These are phyloP conservation scores for Aspergillus eucalypticola DNA, from an alignment of 2,329 filamentous ascomycete species.

Conservation along the genomic window DNA sequence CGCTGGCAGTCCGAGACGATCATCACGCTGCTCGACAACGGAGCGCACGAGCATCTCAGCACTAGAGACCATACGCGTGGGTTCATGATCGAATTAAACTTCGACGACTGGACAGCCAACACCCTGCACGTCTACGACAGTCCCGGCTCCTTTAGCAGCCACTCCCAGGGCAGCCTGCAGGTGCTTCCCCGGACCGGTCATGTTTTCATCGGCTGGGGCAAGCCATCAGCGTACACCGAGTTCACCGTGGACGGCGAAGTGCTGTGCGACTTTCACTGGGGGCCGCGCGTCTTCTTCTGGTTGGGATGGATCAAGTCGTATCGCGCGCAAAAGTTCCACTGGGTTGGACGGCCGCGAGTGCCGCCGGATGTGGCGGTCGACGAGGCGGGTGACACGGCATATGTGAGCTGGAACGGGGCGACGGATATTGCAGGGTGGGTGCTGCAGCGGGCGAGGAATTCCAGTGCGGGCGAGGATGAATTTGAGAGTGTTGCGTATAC, in stretches of 20 bases:
- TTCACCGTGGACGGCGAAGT: constrained; percentile 31
- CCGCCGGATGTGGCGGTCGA: constrained; percentile 25
- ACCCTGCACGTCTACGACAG: constrained; percentile 33
- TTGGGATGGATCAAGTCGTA: constrained; percentile 57
- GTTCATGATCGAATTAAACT: constrained; percentile 37
- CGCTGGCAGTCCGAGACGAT: constrained; percentile 27
- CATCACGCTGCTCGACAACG: constrained; percentile 31
- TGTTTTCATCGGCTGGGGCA: constrained; percentile 54
- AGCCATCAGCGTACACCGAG: constrained; percentile 53
- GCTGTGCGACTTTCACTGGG: constrained; percentile 34
- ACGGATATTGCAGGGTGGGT: constrained; percentile 36
- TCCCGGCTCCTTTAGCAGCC: constrained; percentile 14
- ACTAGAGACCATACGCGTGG: constrained; percentile 21
- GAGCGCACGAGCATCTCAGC: constrained; percentile 20
- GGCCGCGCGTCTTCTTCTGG: constrained; percentile 48
- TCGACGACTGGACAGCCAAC: constrained; percentile 49
- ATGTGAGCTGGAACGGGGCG: constrained; percentile 41
- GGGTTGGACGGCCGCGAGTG: constrained; percentile 53
- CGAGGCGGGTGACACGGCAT: constrained; percentile 16
- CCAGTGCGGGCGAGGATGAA: constrained; percentile 15
- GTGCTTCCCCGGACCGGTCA: constrained; percentile 37
- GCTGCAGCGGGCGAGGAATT: constrained; percentile 23
- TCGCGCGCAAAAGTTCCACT: constrained; percentile 55
- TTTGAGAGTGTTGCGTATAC: constrained; percentile 18
- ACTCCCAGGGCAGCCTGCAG: constrained; percentile 22